Base-by-base conservation (phyloP, 495 filamentous ascomycete species). In the Podospora australis region DNA sequence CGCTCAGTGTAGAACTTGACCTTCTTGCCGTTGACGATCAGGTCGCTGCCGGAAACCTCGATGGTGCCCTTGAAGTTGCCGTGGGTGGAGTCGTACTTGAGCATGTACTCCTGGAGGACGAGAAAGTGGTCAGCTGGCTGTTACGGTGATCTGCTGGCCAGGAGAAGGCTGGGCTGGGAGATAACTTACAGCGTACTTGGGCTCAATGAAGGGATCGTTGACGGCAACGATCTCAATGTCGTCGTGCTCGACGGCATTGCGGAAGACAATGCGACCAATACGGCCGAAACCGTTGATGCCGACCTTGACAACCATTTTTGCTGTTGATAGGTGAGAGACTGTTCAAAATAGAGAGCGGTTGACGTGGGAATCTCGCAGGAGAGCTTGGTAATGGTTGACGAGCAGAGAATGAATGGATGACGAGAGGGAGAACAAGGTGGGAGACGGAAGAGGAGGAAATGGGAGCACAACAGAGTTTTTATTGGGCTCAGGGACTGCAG, bases 281-380 rank as follows among this genome's bases (percentile, higher is more conserved):
- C 92, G 91, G 78, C 92, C 92, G 78, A 98, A 98, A 70, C 92
- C 92, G 82, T 96, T 98, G 81, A 95, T 96, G 62, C 90, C 90
- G 62, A 94, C 88, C 82, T 91, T 74, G 63, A 77, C 63, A 54
- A 55, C 54, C 72, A 75, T 74, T 48, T 61, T 75, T 48, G 49
- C 55, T 63, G 45, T 43, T 32, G 21, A 20, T 25, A 17, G 43
- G 21, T n/a, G n/a, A n/a, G n/a, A n/a, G n/a, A n/a, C n/a, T n/a
- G n/a, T n/a, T n/a, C n/a, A n/a, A n/a, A n/a, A n/a, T n/a, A n/a
- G n/a, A n/a, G n/a, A n/a, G n/a, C n/a, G n/a, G n/a, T n/a, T n/a
- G n/a, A n/a, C n/a, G n/a, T n/a, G n/a, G n/a, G n/a, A n/a, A n/a
- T n/a, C n/a, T n/a, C n/a, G n/a, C n/a, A n/a, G n/a, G n/a, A n/a